phyloP scores from a whole-genome alignment of 2,329 filamentous ascomycete species.

The Truncatella angustata region DNA sequence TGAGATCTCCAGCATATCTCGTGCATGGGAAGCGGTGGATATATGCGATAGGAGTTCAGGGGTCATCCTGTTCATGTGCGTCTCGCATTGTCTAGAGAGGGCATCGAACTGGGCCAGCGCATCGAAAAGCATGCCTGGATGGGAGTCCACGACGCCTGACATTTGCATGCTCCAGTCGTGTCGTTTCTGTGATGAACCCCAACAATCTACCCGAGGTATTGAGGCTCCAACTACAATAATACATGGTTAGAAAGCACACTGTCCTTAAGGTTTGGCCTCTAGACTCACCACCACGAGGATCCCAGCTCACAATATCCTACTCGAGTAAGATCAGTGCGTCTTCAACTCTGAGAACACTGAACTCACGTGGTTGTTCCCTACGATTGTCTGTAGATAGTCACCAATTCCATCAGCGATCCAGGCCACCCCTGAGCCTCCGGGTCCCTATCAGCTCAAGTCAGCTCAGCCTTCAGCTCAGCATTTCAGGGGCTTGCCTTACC shows the following conservation, averaged over 20 bases:
- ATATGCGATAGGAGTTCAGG: constrained; percentile 35
- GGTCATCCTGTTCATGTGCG: constrained; percentile 9
- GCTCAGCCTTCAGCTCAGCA: neutral
- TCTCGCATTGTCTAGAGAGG: constrained; percentile 7
- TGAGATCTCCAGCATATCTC: constrained; percentile 48
- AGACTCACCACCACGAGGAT: constrained; percentile 44
- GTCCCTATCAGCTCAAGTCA: constrained; percentile 31
- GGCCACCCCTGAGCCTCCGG: constrained; percentile 45
- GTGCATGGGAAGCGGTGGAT: constrained; percentile 42
- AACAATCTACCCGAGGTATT: constrained; percentile 50
- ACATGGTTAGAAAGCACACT: no score
- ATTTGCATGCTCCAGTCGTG: constrained; percentile 43
- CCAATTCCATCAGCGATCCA: constrained; percentile 29
- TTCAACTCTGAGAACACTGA: neutral
- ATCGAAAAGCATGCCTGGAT: constrained; percentile 29
- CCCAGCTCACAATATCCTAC: constrained; percentile 47
- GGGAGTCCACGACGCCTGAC: constrained; percentile 44
- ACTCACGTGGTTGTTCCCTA: constrained; percentile 44
- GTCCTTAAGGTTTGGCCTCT: no score
- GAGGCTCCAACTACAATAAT: constrained; percentile 44
- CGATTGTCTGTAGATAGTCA: constrained; percentile 38
- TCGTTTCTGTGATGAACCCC: constrained; percentile 39
- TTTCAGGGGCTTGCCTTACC: constrained; percentile 10
- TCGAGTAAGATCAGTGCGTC: constrained; percentile 7
- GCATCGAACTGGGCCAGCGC: neutral